phyloP scores from a whole-genome alignment of 148 eudicot genomes.

The Rhododendron ovatum region DNA sequence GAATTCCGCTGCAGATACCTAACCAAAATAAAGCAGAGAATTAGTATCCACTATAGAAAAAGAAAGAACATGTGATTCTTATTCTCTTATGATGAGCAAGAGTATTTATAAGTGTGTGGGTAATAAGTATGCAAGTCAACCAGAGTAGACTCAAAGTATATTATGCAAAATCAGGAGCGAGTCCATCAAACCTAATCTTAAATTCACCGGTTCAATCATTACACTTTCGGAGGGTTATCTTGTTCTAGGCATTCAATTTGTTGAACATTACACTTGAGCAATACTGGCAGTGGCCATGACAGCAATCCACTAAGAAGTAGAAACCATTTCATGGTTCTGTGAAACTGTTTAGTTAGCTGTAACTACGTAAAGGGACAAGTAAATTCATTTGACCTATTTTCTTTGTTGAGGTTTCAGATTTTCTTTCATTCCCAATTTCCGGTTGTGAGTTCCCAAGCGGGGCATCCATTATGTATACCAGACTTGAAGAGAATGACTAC shows the following conservation, averaged over 20 bases:
- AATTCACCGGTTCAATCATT: not conserved
- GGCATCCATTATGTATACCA: not conserved
- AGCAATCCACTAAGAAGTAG: not conserved
- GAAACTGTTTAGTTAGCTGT: not conserved
- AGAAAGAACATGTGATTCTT: not conserved
- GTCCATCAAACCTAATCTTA: not conserved
- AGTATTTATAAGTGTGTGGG: not conserved
- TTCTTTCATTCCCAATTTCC: not conserved
- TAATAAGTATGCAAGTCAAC: not conserved
- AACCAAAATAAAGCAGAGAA: constrained; percentile 19
- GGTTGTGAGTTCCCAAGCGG: not conserved
- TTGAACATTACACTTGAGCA: not conserved
- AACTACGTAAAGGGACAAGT: not conserved
- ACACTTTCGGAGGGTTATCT: not conserved
- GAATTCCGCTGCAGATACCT: constrained; percentile 61
- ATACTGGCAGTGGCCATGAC: not conserved
- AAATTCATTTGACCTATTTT: not conserved
- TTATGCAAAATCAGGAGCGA: not conserved
- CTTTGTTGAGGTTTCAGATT: not conserved
- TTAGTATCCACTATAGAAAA: not conserved
- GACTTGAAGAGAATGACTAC: not conserved
- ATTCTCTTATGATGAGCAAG: not conserved
- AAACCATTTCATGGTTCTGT: not conserved
- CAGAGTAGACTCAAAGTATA: not conserved
- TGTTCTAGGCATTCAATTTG: not conserved